Evolutionary conservation across 106 monocot species (phyloP).

Genomic region (Platanthera zijinensis): DNA sequence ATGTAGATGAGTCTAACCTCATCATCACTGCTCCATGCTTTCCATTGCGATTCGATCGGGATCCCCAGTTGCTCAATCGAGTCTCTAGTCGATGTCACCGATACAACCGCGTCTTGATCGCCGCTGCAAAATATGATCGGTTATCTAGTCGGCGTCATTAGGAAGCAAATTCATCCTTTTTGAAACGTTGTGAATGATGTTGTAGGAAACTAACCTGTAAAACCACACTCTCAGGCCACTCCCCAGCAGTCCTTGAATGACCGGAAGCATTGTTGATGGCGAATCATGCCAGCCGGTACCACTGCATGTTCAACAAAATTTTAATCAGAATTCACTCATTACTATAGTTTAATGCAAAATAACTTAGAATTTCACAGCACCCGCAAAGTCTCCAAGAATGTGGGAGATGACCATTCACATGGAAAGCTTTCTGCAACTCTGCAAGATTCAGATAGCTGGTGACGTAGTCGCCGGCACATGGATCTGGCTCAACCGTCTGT

Average conservation of each 20-base stretch:
- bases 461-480: conserved; percentile 6
- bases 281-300: conserved; percentile 6
- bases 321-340: neutral
- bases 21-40: conserved; percentile 1
- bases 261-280: conserved; percentile 11
- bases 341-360: neutral
- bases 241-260: conserved; percentile 9
- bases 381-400: conserved; percentile 17
- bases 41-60: conserved; percentile 11
- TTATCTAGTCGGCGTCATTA: neutral
- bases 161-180: neutral
- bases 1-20: neutral
- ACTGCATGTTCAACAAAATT: neutral
- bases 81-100: conserved; percentile 11
- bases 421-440: conserved; percentile 24
- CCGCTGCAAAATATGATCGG: neutral
- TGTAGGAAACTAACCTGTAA: conserved; percentile 8
- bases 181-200: neutral
- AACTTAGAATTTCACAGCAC: neutral
- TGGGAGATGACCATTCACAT: conserved; percentile 15
- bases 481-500: conserved; percentile 9
- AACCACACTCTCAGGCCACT: conserved; percentile 14
- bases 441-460: conserved; percentile 13
- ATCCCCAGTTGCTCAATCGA: conserved; percentile 3
- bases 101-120: conserved; percentile 15